Evolutionary conservation across 2,329 filamentous ascomycete genomes (phyloP), one percentile per base, ranked within the genome.

Genomic region (Aureobasidium namibiae): DNA sequence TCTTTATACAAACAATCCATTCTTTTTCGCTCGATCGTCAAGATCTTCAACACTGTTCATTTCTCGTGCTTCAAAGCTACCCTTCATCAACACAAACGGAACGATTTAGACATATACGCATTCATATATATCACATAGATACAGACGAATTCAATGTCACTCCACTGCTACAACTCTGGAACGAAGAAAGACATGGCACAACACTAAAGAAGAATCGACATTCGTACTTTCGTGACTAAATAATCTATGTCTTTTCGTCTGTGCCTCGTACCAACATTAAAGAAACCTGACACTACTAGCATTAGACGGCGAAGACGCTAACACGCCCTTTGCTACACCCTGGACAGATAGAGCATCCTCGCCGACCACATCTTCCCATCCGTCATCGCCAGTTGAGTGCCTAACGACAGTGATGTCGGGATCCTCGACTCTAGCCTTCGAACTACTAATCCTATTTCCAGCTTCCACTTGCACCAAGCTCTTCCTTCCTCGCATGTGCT

Each of bases 381-480:
- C 65, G 31, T 31, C 21, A 10, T 63, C 58, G 21, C 60, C 52
- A 18, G 23, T 56, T 59, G 67, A 63, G 38, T 64, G 63, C 2
- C 63, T 67, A 2, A 46, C 63, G 10, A 50, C 56, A 16, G 4
- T 29, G 26, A 54, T 33, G 26, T 45, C 23, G 4, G 23, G 7
- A 14, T 61, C 60, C 11, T 64, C 64, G 9, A 63, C 60, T 60
- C 65, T 63, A 9, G 68, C 69, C 50, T 59, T 63, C 38, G 69
- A 61, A 53, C 66, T 70, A 59, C 68, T 67, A 42, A 68, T 52
- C 49, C 68, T 61, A 52, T 65, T 59, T 33, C 63, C 65, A 31
- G 33, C 38, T 34, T 54, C 34, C 21, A 53, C 34, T 31, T 58
- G 34, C 39, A 59, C 60, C 34, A 53, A 23, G 14, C 57, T 57